Percentiles rank a stretch among this genome's conserved stretches.
phyloP scores from a whole-genome alignment of 306 rosid genomes.

The Vigna nakashimae region DNA sequence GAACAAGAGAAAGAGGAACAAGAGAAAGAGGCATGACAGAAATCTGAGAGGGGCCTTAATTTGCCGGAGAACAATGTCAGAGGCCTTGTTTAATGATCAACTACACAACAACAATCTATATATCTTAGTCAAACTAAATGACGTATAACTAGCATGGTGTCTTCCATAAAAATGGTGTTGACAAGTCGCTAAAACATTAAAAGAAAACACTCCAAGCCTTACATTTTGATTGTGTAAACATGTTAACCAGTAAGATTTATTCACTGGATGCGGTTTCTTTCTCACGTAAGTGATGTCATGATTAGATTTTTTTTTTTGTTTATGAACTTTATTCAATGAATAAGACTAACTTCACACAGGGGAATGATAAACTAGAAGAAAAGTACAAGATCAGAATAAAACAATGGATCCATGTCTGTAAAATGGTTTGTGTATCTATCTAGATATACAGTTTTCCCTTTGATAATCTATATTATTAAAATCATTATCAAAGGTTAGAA shows the following conservation, averaged over 20 bases:
- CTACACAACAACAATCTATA: too few species aligned
- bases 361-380: not conserved
- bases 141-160: constrained; percentile 18
- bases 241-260: not conserved
- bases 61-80: not conserved
- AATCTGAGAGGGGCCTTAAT: constrained; percentile 11
- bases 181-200: not conserved
- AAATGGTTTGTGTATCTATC: not conserved
- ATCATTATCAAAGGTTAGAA: not conserved
- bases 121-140: not conserved
- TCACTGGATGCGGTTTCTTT: not conserved
- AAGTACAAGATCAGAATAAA: not conserved
- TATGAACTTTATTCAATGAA: constrained; percentile 4
- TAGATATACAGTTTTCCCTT: not conserved
- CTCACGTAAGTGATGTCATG: not conserved
- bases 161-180: constrained; percentile 25
- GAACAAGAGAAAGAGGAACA: constrained; percentile 23
- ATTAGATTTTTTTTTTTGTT: not conserved
- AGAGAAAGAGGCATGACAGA: constrained; percentile 21
- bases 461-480: not conserved
- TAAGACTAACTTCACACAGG: not conserved
- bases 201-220: not conserved
- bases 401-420: not conserved
- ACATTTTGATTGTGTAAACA: constrained; percentile 36
- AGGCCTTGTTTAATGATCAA: not conserved